phyloP scores from a whole-genome alignment of 345 rosid genomes.

The Camelina hispida region DNA sequence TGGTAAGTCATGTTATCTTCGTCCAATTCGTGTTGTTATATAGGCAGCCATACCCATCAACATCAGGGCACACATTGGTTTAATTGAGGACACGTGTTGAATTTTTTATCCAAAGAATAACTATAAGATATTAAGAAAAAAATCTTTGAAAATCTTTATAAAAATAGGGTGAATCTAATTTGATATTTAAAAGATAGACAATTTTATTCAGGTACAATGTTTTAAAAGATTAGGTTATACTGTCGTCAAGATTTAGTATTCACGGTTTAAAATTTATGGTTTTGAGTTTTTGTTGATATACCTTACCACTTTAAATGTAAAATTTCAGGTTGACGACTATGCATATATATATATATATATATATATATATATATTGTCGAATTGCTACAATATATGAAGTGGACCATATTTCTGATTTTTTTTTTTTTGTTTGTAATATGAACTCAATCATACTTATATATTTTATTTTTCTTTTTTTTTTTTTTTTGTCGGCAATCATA shows the following conservation, averaged over 20 bases:
- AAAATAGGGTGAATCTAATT: background rate
- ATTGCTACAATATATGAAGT: too few species aligned
- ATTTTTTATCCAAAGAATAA: background rate
- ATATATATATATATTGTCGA: too few species aligned
- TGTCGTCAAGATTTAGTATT: too few species aligned
- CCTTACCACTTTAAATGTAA: background rate
- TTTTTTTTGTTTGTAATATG: too few species aligned
- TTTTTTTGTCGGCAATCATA: too few species aligned
- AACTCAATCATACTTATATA: too few species aligned
- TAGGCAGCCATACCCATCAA: slow-evolving; percentile 12
- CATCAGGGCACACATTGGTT: background rate
- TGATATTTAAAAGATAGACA: background rate
- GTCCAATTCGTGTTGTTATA: slow-evolving; percentile 23
- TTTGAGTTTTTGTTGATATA: background rate
- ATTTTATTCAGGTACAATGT: background rate
- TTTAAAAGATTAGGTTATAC: too few species aligned
- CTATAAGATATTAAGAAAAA: background rate
- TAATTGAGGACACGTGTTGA: background rate
- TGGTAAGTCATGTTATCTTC: slow-evolving; percentile 19
- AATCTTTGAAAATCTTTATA: background rate
- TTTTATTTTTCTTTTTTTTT: too few species aligned
- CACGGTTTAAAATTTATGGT: background rate
- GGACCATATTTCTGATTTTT: too few species aligned
- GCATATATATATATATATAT: too few species aligned
- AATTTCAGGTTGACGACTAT: too few species aligned